Evolutionary conservation across 495 filamentous ascomycete genomes (phyloP), one percentile per base, ranked within the genome.

Genomic region (Pyronema domesticum): DNA sequence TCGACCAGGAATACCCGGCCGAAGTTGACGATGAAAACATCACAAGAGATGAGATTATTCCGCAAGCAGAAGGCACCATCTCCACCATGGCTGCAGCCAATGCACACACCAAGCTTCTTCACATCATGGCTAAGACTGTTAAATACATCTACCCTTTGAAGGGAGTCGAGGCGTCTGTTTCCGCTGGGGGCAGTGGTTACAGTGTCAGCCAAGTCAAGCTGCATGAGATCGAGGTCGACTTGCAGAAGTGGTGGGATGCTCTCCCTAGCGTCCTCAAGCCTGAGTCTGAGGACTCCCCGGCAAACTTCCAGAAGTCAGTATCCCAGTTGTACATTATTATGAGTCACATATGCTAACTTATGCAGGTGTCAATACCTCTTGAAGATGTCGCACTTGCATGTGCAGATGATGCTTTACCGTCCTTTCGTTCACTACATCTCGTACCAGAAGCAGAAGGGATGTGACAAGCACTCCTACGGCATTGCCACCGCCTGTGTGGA

Each of bases 401-500:
- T 91, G 13, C 86, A 96, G 66, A 84, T 95, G 77, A 82, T 95
- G 66, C 80, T 96, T 54, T 96, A 96, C 63, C 77, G 91, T 7
- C 91, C 91, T 0, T 98, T 96, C 62, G 71, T 96, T 23, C 91
- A 98, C 68, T 96, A 95, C 61, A 83, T 93, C 47, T 88, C 91
- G 1, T 77, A 78, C 18, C 66, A 74, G 57, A 75, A 77, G 54
- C 73, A 76, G 7, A 81, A 82, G 56, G 74, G 74, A n/a, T 72
- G 85, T 37, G 89, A 95, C 58, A 82, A 89, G 63, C 77, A 86
- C 39, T 85, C 85, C 11, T 95, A 89, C 67, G 85, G 82, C 34
- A 96, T 89, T 63, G 91, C 86, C 6, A 83, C 87, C n/a, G 85
- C 53, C 40, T 91, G 86, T 55, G 82, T 98, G 51, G 85, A 80